Evolutionary conservation across 2,329 filamentous ascomycete genomes (phyloP).

Genomic region (Dactylellina drechsleri): DNA sequence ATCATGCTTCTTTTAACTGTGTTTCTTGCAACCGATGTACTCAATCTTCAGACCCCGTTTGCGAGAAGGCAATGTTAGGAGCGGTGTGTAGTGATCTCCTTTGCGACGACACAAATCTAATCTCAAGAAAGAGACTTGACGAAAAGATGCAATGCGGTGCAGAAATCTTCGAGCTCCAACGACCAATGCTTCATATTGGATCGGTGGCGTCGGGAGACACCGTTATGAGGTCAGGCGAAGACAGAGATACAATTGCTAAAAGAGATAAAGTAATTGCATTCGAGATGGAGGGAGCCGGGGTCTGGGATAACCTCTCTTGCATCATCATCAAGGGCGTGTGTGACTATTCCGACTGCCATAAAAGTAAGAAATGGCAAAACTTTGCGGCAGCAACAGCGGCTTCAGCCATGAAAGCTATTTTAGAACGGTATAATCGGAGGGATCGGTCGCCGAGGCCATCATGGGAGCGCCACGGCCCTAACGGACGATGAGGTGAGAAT

Average conservation of each 20-base stretch:
- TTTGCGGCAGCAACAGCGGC: slow-evolving; percentile 63
- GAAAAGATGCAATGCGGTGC: slow-evolving; percentile 1
- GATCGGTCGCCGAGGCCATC: slow-evolving; percentile 33
- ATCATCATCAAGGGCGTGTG: slow-evolving; percentile 61
- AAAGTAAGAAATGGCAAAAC: slow-evolving; percentile 62
- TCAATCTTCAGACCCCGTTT: slow-evolving; percentile 49
- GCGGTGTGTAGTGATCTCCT: slow-evolving; percentile 58
- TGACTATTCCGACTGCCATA: slow-evolving; percentile 63
- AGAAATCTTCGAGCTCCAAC: slow-evolving; percentile 8
- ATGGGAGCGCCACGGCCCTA: slow-evolving; percentile 15
- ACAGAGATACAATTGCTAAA: slow-evolving; percentile 59
- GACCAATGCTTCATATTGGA: slow-evolving; percentile 60
- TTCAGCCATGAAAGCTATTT: slow-evolving; percentile 59
- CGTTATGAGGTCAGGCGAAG: slow-evolving; percentile 61
- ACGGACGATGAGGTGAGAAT: slow-evolving; percentile 14
- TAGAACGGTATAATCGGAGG: slow-evolving; percentile 50
- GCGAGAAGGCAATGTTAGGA: slow-evolving; percentile 55
- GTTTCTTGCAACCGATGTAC: slow-evolving; percentile 31
- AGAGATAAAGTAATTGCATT: slow-evolving; percentile 58
- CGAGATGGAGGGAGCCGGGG: slow-evolving; percentile 62
- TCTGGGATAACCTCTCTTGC: slow-evolving; percentile 60
- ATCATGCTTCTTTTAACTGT: slow-evolving; percentile 55
- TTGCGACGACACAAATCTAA: slow-evolving; percentile 57
- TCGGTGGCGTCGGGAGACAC: slow-evolving; percentile 60
- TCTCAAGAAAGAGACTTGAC: slow-evolving; percentile 28